Conservation (phyloP, 352 stramenopile species). For the Phytophthora cajani region DNA sequence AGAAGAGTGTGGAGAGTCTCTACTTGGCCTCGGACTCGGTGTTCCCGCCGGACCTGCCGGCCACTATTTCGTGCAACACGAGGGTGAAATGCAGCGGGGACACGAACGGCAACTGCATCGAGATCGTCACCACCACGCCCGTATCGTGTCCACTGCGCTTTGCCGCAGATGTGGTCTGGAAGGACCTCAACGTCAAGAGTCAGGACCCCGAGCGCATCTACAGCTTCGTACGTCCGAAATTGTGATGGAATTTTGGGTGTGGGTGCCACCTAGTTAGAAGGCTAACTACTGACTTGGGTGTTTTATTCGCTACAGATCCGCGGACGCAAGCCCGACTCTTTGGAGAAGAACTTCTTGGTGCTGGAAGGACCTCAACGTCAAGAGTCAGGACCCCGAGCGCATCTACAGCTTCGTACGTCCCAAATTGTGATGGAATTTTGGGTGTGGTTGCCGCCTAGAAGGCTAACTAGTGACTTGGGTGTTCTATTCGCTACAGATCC, state of each 20-base stretch:
- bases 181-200: slow-evolving; percentile 37
- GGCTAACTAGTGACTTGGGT: background rate
- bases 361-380: too few relatives aligned
- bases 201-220: slow-evolving; percentile 45
- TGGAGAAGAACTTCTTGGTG: slow-evolving; percentile 49
- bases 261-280: background rate
- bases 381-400: too few relatives aligned
- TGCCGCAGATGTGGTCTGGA: slow-evolving; percentile 36
- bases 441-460: background rate
- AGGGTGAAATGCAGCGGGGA: slow-evolving; percentile 32
- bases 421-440: too few relatives aligned
- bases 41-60: slow-evolving; percentile 30
- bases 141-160: slow-evolving; percentile 27
- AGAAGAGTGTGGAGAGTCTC: slow-evolving; percentile 34
- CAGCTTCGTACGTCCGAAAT: slow-evolving; percentile 31
- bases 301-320: slow-evolving; percentile 21
- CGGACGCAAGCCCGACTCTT: slow-evolving; percentile 34
- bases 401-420: too few relatives aligned
- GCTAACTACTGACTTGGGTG: background rate
- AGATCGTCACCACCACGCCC: slow-evolving; percentile 39
- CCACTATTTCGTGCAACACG: slow-evolving; percentile 41
- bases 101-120: slow-evolving; percentile 34
- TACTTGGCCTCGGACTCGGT: slow-evolving; percentile 43
- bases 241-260: background rate
- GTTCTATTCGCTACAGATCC: slow-evolving; percentile 18